Conservation (phyloP, 192 early-diverging fungal species). For the Coemansia sp. region DNA sequence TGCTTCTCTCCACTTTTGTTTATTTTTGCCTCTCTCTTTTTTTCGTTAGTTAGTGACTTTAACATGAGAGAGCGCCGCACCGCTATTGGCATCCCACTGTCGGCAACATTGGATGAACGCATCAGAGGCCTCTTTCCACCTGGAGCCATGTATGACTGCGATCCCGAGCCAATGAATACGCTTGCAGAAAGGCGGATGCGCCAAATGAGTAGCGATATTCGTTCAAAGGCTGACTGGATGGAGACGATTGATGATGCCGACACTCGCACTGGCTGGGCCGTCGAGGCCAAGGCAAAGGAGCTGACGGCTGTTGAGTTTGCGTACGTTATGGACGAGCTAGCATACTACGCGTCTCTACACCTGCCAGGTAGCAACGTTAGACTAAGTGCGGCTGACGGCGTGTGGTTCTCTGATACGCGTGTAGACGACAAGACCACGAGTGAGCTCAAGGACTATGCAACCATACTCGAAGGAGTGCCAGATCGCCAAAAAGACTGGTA, state of each 20-base stretch:
- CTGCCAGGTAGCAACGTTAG: background rate
- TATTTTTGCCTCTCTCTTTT: background rate
- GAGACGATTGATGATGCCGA: too few species aligned
- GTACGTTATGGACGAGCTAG: constrained; percentile 27
- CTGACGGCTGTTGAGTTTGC: constrained; percentile 18
- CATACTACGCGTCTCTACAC: constrained; percentile 13
- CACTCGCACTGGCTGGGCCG: background rate
- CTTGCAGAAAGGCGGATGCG: background rate
- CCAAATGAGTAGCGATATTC: too few species aligned
- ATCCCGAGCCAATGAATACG: background rate
- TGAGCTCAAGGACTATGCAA: too few species aligned
- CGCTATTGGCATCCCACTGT: background rate
- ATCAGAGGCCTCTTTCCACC: background rate
- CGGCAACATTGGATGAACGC: background rate
- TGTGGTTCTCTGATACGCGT: too few species aligned
- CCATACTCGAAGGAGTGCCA: background rate
- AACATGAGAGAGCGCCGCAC: background rate
- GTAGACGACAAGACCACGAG: too few species aligned
- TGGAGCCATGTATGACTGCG: background rate
- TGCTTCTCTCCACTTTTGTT: too few species aligned
- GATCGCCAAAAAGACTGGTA: constrained; percentile 55
- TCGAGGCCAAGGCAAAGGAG: background rate
- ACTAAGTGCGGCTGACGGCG: too few species aligned
- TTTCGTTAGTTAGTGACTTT: background rate
- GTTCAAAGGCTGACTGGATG: too few species aligned